Evolutionary conservation across 2,329 filamentous ascomycete genomes (phyloP), one percentile per base, ranked within the genome.

Genomic region (Xylaria multiplex): DNA sequence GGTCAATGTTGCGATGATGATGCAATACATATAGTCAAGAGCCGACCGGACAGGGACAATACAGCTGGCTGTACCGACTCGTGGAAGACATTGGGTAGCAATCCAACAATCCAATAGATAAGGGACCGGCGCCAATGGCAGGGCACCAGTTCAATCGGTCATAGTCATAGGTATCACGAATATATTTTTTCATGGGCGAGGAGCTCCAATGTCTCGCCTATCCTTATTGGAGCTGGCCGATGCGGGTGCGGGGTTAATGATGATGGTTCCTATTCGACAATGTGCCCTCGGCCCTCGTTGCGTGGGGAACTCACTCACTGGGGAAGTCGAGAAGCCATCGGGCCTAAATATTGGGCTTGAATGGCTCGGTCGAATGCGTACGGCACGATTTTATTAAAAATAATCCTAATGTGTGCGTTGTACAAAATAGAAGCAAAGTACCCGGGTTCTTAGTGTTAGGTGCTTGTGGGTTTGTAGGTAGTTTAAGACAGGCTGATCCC

Each of bases 41-140:
- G 3, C 43, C 27, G 27, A 5, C 27, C 27, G 27, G 27, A 27
- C 27, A 27, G 27, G 45, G 35, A 19, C 24, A 45, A 6, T 45
- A 37, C 16, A 49, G 37, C 35, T 22, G 43, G 37, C 32, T 32
- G 58, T 55, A 59, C 59, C 54, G 32, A 30, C 32, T 42, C 43
- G 30, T 5, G 6, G 30, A 49, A 19, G 32, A 32, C 22, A 62
- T 61, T 63, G 59, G 64, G 64, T 67, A 60, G 30, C 60, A 64
- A 67, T 64, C 46, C 11, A 37, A 13, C 35, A 27, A 27, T 27
- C 27, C 49, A 64, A 56, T 59, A 60, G 65, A 67, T 66, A 67
- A 67, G 50, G 40, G 43, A 35, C 27, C 27, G 50, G 43, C 50
- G 37, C 64, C 64, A 66, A 63, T 66, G 3, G 50, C 50, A 56